A percentile compares a stretch with the other conserved stretches of the same genome.
Evolutionary conservation across 202 grass and related monocot species (phyloP).

Genomic region (Hordeum pubiflorum): DNA sequence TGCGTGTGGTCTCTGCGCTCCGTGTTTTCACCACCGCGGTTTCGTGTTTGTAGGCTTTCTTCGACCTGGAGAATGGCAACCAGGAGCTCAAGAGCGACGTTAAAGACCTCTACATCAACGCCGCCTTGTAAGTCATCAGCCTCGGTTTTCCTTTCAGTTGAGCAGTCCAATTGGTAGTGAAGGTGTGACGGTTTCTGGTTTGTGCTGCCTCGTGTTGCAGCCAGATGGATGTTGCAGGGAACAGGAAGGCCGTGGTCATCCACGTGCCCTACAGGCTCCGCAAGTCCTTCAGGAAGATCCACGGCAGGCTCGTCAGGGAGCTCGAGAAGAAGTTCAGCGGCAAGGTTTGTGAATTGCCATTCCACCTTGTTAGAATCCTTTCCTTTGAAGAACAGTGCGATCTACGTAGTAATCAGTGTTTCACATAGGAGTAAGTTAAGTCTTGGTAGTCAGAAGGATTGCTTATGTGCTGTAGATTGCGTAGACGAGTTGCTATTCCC

Average conservation of each 20-base stretch:
- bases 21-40: background rate
- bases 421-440: background rate
- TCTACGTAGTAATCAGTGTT: background rate
- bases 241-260: conserved; percentile 61
- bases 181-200: background rate
- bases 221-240: conserved; percentile 56
- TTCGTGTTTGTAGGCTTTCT: conserved; percentile 41
- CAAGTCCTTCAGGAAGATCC: conserved; percentile 63
- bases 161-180: background rate
- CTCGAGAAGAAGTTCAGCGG: conserved; percentile 82
- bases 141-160: background rate
- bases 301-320: conserved; percentile 64
- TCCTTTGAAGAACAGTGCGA: conserved; percentile 14
- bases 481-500: too few species aligned
- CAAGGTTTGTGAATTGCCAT: conserved; percentile 49
- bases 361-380: too few species aligned
- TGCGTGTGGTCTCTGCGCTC: background rate
- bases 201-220: conserved; percentile 21
- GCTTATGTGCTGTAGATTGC: too few species aligned
- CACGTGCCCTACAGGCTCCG: conserved; percentile 63
- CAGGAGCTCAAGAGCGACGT: conserved; percentile 64
- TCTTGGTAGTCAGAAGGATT: too few species aligned
- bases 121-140: conserved; percentile 28
- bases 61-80: conserved; percentile 68
- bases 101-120: conserved; percentile 68